These are phyloP conservation scores for Eruca vesicaria DNA, from an alignment of 441 rosid genomes.

Conservation along the genomic window DNA sequence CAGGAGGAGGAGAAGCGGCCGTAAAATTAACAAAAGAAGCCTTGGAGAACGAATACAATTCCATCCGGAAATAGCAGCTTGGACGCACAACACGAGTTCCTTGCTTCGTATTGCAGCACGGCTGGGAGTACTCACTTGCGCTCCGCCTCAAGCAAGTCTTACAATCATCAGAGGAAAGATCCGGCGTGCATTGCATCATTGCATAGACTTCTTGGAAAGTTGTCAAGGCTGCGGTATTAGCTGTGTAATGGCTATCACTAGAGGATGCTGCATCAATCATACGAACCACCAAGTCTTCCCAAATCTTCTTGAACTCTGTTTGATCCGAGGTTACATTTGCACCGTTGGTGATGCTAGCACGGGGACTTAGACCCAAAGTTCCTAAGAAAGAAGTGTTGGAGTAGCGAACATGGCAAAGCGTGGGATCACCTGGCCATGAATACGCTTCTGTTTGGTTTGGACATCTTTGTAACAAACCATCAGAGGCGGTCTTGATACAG, in stretches of 20 bases:
- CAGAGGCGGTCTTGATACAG: slow-evolving; percentile 32
- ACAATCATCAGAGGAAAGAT: slow-evolving; percentile 30
- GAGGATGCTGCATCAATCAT: slow-evolving; percentile 27
- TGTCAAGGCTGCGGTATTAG: neutral
- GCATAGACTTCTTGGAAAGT: neutral
- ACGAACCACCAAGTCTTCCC: slow-evolving; percentile 5
- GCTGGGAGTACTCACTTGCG: neutral
- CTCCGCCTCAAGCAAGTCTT: slow-evolving; percentile 3
- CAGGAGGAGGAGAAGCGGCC: neutral
- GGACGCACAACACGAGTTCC: slow-evolving; percentile 39
- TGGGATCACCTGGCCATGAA: slow-evolving; percentile 30
- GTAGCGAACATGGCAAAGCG: slow-evolving; percentile 44
- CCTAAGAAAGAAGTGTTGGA: slow-evolving; percentile 37
- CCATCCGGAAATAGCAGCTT: slow-evolving; percentile 46
- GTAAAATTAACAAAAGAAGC: neutral
- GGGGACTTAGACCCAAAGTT: neutral
- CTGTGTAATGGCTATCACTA: slow-evolving; percentile 21
- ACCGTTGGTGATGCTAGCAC: neutral
- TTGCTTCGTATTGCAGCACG: slow-evolving; percentile 21
- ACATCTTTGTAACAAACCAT: slow-evolving; percentile 22
- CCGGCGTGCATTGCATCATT: too few relatives aligned
- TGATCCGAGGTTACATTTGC: neutral
- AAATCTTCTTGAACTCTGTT: slow-evolving; percentile 17
- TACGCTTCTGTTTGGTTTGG: slow-evolving; percentile 42
- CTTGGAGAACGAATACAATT: slow-evolving; percentile 19